A percentile compares a stretch with the other conserved stretches of the same genome.
Evolutionary conservation across 1,284 basidiomycete species (phyloP).

Genomic region (Anthracocystis walkeri): DNA sequence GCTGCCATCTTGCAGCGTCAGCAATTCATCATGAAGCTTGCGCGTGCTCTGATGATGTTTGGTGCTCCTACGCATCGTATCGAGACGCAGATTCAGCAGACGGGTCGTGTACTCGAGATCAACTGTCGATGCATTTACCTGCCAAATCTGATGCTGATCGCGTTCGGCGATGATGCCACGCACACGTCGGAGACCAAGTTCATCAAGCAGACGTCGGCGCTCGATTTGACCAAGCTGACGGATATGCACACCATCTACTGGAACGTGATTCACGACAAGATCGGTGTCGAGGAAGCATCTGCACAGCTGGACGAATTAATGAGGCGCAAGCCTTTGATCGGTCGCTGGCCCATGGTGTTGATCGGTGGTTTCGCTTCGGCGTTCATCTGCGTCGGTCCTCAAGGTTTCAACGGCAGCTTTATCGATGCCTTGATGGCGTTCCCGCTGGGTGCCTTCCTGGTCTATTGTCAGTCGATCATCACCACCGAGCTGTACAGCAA

Average conservation of each 20-base stretch:
- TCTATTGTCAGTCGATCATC: conserved; percentile 66
- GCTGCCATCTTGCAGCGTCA: conserved; percentile 87
- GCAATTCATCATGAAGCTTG: conserved; percentile 89
- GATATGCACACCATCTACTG: conserved; percentile 84
- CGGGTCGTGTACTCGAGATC: conserved; percentile 85
- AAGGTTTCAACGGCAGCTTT: conserved; percentile 77
- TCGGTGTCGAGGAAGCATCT: conserved; percentile 84
- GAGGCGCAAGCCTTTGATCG: conserved; percentile 72
- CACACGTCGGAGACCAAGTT: conserved; percentile 85
- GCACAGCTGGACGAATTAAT: conserved; percentile 81
- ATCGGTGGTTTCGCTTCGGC: conserved; percentile 85
- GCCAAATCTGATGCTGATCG: conserved; percentile 78
- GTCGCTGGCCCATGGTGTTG: conserved; percentile 74
- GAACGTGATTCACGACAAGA: conserved; percentile 87
- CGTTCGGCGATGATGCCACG: conserved; percentile 79
- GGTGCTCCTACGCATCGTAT: conserved; percentile 90
- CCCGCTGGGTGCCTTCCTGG: conserved; percentile 82
- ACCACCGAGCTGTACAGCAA: conserved; percentile 81
- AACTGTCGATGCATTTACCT: conserved; percentile 86
- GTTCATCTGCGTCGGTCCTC: conserved; percentile 74
- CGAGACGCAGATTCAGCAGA: conserved; percentile 86
- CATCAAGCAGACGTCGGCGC: conserved; percentile 68
- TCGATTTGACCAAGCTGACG: conserved; percentile 71
- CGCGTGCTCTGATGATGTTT: conserved; percentile 93
- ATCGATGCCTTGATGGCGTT: conserved; percentile 82